These are phyloP conservation scores for Pezicula carpinea DNA, from an alignment of 2,329 filamentous ascomycete species.

Conservation along the genomic window DNA sequence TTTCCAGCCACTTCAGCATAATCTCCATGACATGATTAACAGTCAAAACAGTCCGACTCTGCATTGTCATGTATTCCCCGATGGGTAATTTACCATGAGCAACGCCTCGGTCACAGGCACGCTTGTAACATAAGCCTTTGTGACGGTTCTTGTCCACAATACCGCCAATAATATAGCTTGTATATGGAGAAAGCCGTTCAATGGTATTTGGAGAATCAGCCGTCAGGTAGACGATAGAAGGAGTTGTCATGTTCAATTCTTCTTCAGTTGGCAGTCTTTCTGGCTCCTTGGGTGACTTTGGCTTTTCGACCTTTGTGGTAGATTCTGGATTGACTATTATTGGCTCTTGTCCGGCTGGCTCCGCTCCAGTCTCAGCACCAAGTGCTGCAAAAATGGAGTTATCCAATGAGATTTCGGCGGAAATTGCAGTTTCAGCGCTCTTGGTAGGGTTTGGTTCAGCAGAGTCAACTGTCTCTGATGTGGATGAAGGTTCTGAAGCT, in stretches of 20 bases:
- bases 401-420: too few species aligned
- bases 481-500: background rate
- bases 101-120: slow-evolving; percentile 69
- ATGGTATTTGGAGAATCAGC: slow-evolving; percentile 88
- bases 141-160: slow-evolving; percentile 95
- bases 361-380: too few species aligned
- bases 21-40: slow-evolving; percentile 98
- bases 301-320: background rate
- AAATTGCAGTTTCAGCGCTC: too few species aligned
- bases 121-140: slow-evolving; percentile 88
- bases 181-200: slow-evolving; percentile 77
- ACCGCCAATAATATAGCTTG: slow-evolving; percentile 88
- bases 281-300: background rate
- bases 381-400: too few species aligned
- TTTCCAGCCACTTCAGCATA: slow-evolving; percentile 89
- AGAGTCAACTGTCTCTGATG: background rate
- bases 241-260: slow-evolving; percentile 24
- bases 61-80: slow-evolving; percentile 91
- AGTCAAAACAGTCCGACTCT: slow-evolving; percentile 76
- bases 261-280: background rate
- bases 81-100: slow-evolving; percentile 90
- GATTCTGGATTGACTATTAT: background rate
- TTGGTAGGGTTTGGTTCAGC: background rate
- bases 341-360: background rate
- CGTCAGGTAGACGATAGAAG: slow-evolving; percentile 74